A percentile compares a stretch with the other conserved stretches of the same genome.
These are phyloP conservation scores for Termitomyces sp. DNA, from an alignment of 768 basidiomycete genomes.

Conservation along the genomic window DNA sequence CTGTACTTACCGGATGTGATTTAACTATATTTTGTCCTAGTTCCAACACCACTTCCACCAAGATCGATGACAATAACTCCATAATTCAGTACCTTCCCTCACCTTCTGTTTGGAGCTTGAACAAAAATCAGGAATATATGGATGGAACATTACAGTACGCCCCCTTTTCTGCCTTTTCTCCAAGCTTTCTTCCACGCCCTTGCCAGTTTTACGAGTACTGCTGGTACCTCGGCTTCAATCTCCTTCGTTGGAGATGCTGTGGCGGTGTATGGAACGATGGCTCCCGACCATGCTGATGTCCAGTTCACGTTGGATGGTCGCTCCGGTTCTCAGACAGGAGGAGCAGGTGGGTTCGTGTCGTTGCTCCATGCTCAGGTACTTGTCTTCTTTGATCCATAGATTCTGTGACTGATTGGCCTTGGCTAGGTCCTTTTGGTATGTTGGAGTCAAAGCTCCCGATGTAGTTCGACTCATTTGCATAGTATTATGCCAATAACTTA, in stretches of 20 bases:
- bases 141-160: conserved; percentile 43
- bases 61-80: conserved; percentile 39
- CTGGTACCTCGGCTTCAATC: conserved; percentile 39
- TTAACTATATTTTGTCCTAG: not conserved
- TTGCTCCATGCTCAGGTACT: conserved; percentile 27
- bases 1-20: conserved; percentile 1
- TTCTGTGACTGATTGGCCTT: not conserved
- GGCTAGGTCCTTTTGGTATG: conserved; percentile 33
- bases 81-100: conserved; percentile 36
- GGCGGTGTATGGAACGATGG: conserved; percentile 49
- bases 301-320: conserved; percentile 43
- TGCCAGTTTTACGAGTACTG: conserved; percentile 35
- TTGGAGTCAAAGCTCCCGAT: conserved; percentile 1
- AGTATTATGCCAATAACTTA: conserved; percentile 42
- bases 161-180: not conserved
- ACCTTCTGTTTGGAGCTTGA: conserved; percentile 31
- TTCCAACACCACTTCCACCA: conserved; percentile 24
- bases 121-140: conserved; percentile 25
- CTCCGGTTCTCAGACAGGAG: conserved; percentile 28
- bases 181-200: not conserved
- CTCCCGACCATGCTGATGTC: conserved; percentile 47
- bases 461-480: not conserved
- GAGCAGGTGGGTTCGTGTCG: conserved; percentile 29
- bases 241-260: conserved; percentile 49
- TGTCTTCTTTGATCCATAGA: not conserved